phyloP scores from a whole-genome alignment of 768 basidiomycete genomes.

The Phaeolepiota aurea region DNA sequence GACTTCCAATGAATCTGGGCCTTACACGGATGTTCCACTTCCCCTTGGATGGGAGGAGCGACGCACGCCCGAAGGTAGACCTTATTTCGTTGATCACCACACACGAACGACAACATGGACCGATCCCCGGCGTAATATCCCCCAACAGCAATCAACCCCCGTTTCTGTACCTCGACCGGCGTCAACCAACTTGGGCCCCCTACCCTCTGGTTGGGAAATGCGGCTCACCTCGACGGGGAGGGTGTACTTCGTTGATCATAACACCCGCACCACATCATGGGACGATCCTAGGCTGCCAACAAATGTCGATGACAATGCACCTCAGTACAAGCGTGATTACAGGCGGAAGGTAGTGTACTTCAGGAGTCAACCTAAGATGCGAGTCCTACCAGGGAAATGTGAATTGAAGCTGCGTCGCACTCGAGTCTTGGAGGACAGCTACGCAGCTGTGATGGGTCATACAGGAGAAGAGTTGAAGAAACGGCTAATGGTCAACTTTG shows the following conservation, averaged over 20 bases:
- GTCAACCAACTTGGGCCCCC: conserved; percentile 61
- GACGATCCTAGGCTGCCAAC: conserved; percentile 86
- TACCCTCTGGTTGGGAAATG: conserved; percentile 96
- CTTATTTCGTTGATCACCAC: conserved; percentile 62
- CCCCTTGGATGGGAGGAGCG: conserved; percentile 92
- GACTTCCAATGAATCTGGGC: conserved; percentile 22
- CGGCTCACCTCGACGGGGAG: conserved; percentile 75
- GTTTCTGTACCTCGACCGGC: conserved; percentile 38
- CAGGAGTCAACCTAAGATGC: conserved; percentile 82
- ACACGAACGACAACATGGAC: conserved; percentile 89
- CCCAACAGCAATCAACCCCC: conserved; percentile 34
- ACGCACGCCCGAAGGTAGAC: conserved; percentile 78
- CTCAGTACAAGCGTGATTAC: conserved; percentile 95
- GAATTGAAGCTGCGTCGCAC: conserved; percentile 78
- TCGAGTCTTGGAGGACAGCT: conserved; percentile 83
- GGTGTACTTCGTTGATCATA: conserved; percentile 93
- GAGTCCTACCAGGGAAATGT: conserved; percentile 70
- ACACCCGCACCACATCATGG: conserved; percentile 84
- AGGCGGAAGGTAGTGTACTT: conserved; percentile 89
- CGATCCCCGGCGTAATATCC: conserved; percentile 58
- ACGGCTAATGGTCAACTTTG: conserved; percentile 66
- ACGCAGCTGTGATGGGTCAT: conserved; percentile 75
- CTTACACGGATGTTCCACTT: conserved; percentile 60
- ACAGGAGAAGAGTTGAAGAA: conserved; percentile 65
- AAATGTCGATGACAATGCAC: conserved; percentile 77